phyloP scores from a whole-genome alignment of 495 filamentous ascomycete species.

The Schizothecium vesticola region DNA sequence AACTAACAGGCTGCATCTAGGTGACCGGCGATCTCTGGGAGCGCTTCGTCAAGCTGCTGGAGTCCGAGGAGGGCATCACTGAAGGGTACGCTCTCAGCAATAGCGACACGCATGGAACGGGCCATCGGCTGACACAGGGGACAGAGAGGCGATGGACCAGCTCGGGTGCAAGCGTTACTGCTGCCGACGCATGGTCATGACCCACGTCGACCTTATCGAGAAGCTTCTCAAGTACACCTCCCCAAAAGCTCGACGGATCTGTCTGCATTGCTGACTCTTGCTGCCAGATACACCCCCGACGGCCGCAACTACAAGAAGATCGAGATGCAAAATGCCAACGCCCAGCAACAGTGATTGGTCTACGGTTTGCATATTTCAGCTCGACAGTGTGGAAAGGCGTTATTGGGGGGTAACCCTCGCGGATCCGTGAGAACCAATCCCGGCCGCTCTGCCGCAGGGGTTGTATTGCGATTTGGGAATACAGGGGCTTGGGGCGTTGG shows the following conservation, averaged over 20 bases:
- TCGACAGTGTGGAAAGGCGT: background rate
- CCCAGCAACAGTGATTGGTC: background rate
- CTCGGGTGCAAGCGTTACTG: slow-evolving; percentile 93
- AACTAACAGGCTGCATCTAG: slow-evolving; percentile 41
- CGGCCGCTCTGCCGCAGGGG: background rate
- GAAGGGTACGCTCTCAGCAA: slow-evolving; percentile 60
- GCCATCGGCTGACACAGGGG: background rate
- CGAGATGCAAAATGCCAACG: slow-evolving; percentile 7
- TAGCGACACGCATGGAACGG: background rate
- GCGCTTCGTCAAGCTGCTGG: slow-evolving; percentile 78
- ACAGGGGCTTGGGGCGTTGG: background rate
- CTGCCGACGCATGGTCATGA: slow-evolving; percentile 98
- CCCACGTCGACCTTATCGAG: slow-evolving; percentile 98
- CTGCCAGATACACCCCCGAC: slow-evolving; percentile 44
- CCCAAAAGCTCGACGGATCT: background rate
- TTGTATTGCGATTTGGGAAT: background rate
- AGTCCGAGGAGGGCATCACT: slow-evolving; percentile 58
- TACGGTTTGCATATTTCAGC: background rate
- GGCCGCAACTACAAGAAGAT: slow-evolving; percentile 51
- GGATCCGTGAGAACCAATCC: background rate
- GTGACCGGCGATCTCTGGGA: slow-evolving; percentile 98
- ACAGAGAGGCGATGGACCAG: slow-evolving; percentile 78
- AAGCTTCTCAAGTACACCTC: slow-evolving; percentile 81
- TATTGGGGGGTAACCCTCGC: background rate
- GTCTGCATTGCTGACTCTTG: background rate